Evolutionary conservation across 2,329 filamentous ascomycete genomes (phyloP).

Genomic region (Pseudopithomyces chartarum): DNA sequence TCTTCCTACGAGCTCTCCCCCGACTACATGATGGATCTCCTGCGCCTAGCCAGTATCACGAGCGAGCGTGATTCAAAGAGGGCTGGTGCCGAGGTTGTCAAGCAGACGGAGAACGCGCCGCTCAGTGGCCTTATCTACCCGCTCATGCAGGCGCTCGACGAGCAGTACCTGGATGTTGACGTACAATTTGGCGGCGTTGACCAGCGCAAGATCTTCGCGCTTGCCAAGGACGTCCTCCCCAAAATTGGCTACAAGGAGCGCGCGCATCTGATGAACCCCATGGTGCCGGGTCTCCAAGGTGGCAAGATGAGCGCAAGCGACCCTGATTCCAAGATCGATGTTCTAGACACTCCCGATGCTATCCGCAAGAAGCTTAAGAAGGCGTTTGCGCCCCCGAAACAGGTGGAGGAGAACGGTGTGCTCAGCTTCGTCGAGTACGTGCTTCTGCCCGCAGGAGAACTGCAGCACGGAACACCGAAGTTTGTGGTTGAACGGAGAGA

Average conservation of each 20-base stretch:
- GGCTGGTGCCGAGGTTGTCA: constrained; percentile 91
- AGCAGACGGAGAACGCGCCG: constrained; percentile 80
- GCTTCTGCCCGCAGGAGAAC: constrained; percentile 74
- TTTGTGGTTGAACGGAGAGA: constrained; percentile 72
- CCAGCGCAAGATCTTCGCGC: constrained; percentile 83
- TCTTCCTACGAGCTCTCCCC: constrained; percentile 75
- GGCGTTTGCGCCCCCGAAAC: constrained; percentile 75
- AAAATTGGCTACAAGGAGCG: constrained; percentile 80
- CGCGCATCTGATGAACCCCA: constrained; percentile 79
- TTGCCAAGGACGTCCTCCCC: constrained; percentile 83
- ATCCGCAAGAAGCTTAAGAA: constrained; percentile 75
- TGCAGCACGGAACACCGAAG: constrained; percentile 59
- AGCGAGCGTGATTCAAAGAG: constrained; percentile 84
- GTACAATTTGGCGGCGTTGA: constrained; percentile 80
- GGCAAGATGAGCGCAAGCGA: constrained; percentile 80
- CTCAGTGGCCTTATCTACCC: constrained; percentile 80
- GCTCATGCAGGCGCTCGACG: constrained; percentile 87
- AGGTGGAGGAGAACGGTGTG: constrained; percentile 84
- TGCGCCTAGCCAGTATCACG: constrained; percentile 72
- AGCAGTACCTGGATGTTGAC: constrained; percentile 81
- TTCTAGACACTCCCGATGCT: constrained; percentile 77
- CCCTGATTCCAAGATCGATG: constrained; percentile 84
- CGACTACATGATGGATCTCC: constrained; percentile 85
- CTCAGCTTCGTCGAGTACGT: constrained; percentile 87
- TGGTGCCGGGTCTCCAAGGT: constrained; percentile 83